Evolutionary conservation across 2,329 filamentous ascomycete genomes (phyloP), one percentile per base, ranked within the genome.

Genomic region (Cordyceps fumosorosea): DNA sequence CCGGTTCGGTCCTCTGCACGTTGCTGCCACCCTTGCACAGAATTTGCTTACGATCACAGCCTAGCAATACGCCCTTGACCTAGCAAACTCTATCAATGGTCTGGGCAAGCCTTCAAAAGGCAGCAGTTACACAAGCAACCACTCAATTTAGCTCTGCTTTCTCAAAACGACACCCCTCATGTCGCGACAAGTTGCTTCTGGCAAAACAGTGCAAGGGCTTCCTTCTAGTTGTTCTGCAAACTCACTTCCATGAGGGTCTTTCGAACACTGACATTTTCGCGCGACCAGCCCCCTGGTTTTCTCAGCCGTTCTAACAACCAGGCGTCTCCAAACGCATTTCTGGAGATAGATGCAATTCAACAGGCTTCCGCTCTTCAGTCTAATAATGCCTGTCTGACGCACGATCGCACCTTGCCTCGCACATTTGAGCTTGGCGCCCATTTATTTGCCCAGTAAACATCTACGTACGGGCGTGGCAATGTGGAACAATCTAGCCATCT

Each of bases 401-500:
- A 18, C 47, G 57, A 60, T 60, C 48, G 57, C 57, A 59, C 47
- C 32, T 59, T n/a, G 10, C 48, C 24, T 60, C 57, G 48, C 57
- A 60, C 57, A 60, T 53, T 42, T 32, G n/a, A 47, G 51, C 56
- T 52, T 51, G 56, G 47, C 40, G 48, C 32, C 20, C 42, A 58
- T 24, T 47, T 24, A 47, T 24, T 24, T 24, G 45, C 45, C 29
- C 45, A 48, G 45, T 11, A 32, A 52, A 40, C 37, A 59, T 52
- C 56, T 52, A 22, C 56, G 34, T 37, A 37, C 12, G 11, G 34
- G 34, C 34, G 34, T 37, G 57, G 26, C 50, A 2, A 20, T 37
- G 48, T 60, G 57, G 57, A 54, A 45, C 50, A 42, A 54, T 37
- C 57, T 60, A 54, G 51, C 57, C 57, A 45, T 50, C n/a, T 44